These are phyloP conservation scores for Hibiscus tridactylites DNA, from an alignment of 345 rosid species.

Conservation along the genomic window DNA sequence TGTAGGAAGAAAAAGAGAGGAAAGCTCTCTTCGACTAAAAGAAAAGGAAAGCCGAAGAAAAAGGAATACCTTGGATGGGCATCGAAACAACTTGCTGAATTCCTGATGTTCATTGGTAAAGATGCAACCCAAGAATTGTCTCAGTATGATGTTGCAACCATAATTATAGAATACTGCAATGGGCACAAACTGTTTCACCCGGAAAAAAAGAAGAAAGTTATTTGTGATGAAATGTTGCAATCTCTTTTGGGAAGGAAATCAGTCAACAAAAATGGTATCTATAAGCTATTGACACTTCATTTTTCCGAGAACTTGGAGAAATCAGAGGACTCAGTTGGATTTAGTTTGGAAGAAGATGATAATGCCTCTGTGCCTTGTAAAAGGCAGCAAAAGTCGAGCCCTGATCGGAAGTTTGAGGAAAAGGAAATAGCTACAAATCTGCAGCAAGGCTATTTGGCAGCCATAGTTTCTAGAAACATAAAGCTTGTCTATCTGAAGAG, in stretches of 20 bases:
- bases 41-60: conserved; percentile 10
- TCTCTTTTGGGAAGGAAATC: conserved; percentile 37
- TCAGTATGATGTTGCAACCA: conserved; percentile 21
- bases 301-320: conserved; percentile 27
- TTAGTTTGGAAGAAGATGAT: conserved; percentile 8
- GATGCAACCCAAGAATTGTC: conserved; percentile 29
- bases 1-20: conserved; percentile 14
- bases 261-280: conserved; percentile 22
- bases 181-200: conserved; percentile 33
- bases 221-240: conserved; percentile 37
- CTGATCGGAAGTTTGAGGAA: conserved; percentile 8
- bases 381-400: conserved; percentile 10
- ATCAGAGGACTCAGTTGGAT: conserved; percentile 18
- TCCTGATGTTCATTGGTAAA: conserved; percentile 35
- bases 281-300: conserved; percentile 27
- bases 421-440: conserved; percentile 17
- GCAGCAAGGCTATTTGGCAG: conserved; percentile 29
- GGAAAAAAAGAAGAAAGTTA: conserved; percentile 27
- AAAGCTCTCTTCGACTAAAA: not conserved
- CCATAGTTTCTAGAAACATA: conserved; percentile 32
- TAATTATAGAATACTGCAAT: conserved; percentile 27
- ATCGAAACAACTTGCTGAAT: conserved; percentile 32
- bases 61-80: conserved; percentile 47
- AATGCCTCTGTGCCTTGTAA: not conserved
- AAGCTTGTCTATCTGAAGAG: conserved; percentile 42